Conservation (phyloP, 2,329 filamentous ascomycete species). For the Waltergamsia citrina region DNA sequence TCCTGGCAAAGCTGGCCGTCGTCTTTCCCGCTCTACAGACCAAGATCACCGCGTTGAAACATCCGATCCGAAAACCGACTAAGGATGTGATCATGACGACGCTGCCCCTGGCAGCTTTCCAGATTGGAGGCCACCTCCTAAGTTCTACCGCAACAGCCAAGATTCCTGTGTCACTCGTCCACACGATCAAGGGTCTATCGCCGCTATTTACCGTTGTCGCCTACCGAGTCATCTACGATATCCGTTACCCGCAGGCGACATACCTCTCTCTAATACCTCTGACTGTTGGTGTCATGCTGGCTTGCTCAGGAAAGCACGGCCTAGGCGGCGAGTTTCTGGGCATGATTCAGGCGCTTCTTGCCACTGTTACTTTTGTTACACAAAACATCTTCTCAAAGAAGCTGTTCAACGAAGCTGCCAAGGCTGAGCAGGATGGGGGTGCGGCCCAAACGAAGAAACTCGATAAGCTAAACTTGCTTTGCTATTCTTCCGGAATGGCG, state of each 20-base stretch:
- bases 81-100: conserved; percentile 78
- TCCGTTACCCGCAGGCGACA: conserved; percentile 77
- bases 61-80: conserved; percentile 74
- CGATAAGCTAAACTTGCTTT: conserved; percentile 93
- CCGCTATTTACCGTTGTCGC: conserved; percentile 92
- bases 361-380: conserved; percentile 91
- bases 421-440: conserved; percentile 66
- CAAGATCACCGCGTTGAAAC: conserved; percentile 67
- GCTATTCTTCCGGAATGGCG: conserved; percentile 91
- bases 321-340: conserved; percentile 73
- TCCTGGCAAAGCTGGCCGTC: conserved; percentile 67
- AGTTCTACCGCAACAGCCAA: conserved; percentile 89
- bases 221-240: conserved; percentile 81
- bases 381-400: conserved; percentile 99
- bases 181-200: conserved; percentile 96
- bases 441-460: conserved; percentile 61
- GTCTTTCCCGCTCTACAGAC: conserved; percentile 62
- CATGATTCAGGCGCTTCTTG: conserved; percentile 79
- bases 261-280: conserved; percentile 87
- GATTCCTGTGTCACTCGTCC: conserved; percentile 92
- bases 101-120: conserved; percentile 84
- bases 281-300: conserved; percentile 89
- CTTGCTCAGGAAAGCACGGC: conserved; percentile 72
- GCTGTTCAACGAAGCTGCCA: conserved; percentile 89
- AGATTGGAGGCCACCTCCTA: conserved; percentile 86